Evolutionary conservation across 1,139 yeast species (phyloP), one percentile per base, ranked within the genome.

Genomic region (Hemisphaericaspora subhashii): DNA sequence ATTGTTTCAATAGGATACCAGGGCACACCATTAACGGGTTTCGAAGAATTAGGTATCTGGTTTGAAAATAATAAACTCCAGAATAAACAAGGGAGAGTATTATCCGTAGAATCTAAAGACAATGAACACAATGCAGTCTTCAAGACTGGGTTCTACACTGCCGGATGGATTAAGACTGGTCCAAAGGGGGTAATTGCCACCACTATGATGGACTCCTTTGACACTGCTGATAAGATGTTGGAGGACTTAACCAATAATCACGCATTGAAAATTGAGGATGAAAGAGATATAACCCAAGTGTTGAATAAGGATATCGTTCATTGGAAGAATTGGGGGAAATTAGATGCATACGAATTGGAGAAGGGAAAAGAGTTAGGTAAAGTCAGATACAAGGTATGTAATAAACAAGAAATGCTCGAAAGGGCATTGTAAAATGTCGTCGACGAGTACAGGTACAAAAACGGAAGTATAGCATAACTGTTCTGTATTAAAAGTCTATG

Each of bases 101-200:
- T 74, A 11, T 57, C 64, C 12, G 41, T 43, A 0, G 47, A 54
- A 3, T 60, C 60, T 1, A 43, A 54, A n/a, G 48, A 57, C 1
- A 53, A 50, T 23, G 50, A 47, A 13, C 55, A 50, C n/a, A 50
- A 51, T 29, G 47, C 55, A 3, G 45, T 55, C 15, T 60, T 44
- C 37, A 56, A 48, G 17, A 67, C 72, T 1, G 86, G 90, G 0
- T 65, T 87, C 48, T 92, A 89, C 53, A 81, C 87, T 1, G 71
- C 92, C 4, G 99, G 99, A 0, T 92, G 99, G 99, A 84, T 90
- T 39, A 81, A 85, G 44, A 83, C 77, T 40, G 96, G 96, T 0
- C 88, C 96, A 7, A 75, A 78, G 26, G 99, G 99, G 1, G 95
- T 89, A 5, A 92, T 92, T 47, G 95, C 96, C 11, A 76, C 86